Evolutionary conservation across 805 yeast genomes (phyloP).

Genomic region (Monosporozyma aquatica): DNA sequence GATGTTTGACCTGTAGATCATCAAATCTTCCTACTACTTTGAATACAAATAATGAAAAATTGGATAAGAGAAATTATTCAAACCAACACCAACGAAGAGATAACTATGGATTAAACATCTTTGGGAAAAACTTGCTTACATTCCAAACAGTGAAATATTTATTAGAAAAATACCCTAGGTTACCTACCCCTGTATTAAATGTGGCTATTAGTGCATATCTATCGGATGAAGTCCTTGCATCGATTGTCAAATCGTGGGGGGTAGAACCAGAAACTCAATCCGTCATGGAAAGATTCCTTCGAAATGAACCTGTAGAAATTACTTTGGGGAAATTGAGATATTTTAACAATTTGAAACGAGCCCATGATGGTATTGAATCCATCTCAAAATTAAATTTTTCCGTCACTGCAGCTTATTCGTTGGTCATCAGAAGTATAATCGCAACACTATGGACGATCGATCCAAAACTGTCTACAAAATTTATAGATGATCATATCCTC

Average conservation of each 20-base stretch:
- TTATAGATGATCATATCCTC: constrained; percentile 65
- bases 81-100: constrained; percentile 30
- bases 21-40: constrained; percentile 19
- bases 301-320: constrained; percentile 58
- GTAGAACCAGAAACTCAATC: constrained; percentile 64
- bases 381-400: constrained; percentile 33
- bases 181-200: constrained; percentile 71
- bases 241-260: constrained; percentile 79
- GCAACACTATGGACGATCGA: constrained; percentile 55
- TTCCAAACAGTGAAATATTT: constrained; percentile 70
- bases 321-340: constrained; percentile 64
- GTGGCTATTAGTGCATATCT: constrained; percentile 70
- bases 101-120: constrained; percentile 69
- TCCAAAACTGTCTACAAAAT: constrained; percentile 55
- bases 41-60: background rate
- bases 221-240: constrained; percentile 55
- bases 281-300: constrained; percentile 54
- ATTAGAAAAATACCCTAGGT: constrained; percentile 73
- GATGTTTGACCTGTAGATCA: constrained; percentile 60
- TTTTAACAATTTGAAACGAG: constrained; percentile 18
- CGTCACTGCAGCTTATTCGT: constrained; percentile 36
- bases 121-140: constrained; percentile 71
- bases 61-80: constrained; percentile 4
- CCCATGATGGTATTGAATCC: constrained; percentile 44
- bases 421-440: constrained; percentile 71